phyloP scores from a whole-genome alignment of 2,329 filamentous ascomycete genomes.

The Geosmithia morbida region DNA sequence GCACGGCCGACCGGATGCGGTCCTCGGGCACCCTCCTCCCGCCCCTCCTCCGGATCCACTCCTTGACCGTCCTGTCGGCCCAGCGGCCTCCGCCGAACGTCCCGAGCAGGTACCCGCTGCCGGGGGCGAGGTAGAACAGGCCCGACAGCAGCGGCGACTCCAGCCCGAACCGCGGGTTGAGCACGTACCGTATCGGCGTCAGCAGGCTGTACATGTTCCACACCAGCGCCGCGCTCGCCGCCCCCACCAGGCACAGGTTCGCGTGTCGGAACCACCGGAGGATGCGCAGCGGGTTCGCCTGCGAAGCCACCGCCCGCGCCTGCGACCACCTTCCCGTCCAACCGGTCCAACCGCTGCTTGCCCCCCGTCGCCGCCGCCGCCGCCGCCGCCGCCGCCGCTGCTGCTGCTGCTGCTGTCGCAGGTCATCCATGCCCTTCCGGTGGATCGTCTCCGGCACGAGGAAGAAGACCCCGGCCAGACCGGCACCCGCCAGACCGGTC shows the following conservation, averaged over 20 bases:
- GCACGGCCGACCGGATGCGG: conserved; percentile 42
- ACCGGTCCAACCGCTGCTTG: too few species aligned
- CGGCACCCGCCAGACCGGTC: conserved; percentile 48
- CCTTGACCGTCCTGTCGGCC: conserved; percentile 51
- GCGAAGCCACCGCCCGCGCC: conserved; percentile 37
- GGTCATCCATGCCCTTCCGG: conserved; percentile 44
- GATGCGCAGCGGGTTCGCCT: conserved; percentile 54
- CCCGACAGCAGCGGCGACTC: conserved; percentile 51
- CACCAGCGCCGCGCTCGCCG: conserved; percentile 48
- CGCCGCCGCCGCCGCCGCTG: too few species aligned
- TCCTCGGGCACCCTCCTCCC: conserved; percentile 54
- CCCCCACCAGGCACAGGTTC: conserved; percentile 45
- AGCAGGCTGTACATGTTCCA: conserved; percentile 56
- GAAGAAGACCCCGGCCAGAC: conserved; percentile 44
- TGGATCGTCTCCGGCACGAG: conserved; percentile 63
- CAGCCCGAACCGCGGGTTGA: conserved; percentile 61
- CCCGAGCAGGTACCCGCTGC: conserved; percentile 53
- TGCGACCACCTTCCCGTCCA: too few species aligned
- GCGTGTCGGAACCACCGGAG: conserved; percentile 51
- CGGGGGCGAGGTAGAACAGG: conserved; percentile 62
- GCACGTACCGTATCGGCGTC: conserved; percentile 56
- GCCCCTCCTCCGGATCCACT: conserved; percentile 43
- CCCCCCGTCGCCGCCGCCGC: too few species aligned
- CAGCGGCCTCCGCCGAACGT: conserved; percentile 60
- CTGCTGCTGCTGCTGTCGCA: too few species aligned